These are phyloP conservation scores for Phallus indusiatus DNA, from an alignment of 768 basidiomycete species.

Conservation along the genomic window DNA sequence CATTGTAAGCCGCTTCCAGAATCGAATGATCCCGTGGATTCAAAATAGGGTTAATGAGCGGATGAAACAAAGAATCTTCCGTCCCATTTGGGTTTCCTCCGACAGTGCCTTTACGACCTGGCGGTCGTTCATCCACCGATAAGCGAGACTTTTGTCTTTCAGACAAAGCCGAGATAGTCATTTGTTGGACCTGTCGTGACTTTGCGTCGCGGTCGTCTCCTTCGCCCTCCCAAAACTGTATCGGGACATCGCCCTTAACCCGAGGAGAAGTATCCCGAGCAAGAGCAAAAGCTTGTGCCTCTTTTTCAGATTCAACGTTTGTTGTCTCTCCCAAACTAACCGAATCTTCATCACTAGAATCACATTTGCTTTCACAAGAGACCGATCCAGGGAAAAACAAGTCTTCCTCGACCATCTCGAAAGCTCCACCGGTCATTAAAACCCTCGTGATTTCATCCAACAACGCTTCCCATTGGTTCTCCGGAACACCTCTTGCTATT, in stretches of 20 bases:
- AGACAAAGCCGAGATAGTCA: background rate
- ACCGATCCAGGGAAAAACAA: constrained; percentile 53
- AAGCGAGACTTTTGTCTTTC: background rate
- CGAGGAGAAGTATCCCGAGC: background rate
- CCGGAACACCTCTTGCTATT: constrained; percentile 65
- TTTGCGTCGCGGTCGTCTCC: background rate
- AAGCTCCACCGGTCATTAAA: constrained; percentile 64
- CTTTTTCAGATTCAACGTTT: background rate
- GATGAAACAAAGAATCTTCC: constrained; percentile 3
- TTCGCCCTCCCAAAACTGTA: background rate
- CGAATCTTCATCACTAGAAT: background rate
- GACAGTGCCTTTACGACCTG: background rate
- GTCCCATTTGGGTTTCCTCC: background rate
- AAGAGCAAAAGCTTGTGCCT: background rate
- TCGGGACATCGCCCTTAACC: background rate
- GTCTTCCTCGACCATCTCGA: constrained; percentile 74
- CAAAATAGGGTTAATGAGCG: constrained; percentile 18
- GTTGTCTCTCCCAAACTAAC: background rate
- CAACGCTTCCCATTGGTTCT: constrained; percentile 63
- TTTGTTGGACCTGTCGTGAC: background rate
- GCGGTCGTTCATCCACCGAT: background rate
- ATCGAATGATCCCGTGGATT: constrained; percentile 63
- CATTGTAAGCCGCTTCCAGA: constrained; percentile 53
- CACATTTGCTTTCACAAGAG: background rate
- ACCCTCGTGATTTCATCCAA: constrained; percentile 64